Evolutionary conservation across 768 basidiomycete species (phyloP).

Genomic region (Piloderma croceum): DNA sequence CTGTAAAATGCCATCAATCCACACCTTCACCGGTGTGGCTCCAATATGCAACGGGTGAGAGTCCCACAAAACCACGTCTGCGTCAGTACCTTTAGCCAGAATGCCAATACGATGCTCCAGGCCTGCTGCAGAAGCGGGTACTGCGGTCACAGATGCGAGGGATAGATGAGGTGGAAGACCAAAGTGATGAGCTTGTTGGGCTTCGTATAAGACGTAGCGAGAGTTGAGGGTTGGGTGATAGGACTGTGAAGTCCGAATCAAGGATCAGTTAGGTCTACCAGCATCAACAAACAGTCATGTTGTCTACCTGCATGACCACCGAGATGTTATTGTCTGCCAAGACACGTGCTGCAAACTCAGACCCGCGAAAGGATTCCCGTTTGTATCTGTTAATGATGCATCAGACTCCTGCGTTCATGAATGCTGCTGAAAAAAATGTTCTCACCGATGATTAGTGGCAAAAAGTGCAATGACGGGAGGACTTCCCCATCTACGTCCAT

Average conservation of each 20-base stretch:
- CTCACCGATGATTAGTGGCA: constrained; percentile 50
- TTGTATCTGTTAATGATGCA: constrained; percentile 30
- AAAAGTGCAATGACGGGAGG: constrained; percentile 73
- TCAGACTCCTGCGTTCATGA: too few relatives aligned
- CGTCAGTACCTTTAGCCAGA: constrained; percentile 41
- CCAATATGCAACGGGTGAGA: constrained; percentile 74
- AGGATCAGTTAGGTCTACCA: not conserved
- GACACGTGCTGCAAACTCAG: constrained; percentile 68
- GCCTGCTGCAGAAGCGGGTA: constrained; percentile 59
- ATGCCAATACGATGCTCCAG: constrained; percentile 64
- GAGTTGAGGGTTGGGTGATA: constrained; percentile 58
- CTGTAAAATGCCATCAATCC: constrained; percentile 80
- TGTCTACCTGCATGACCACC: constrained; percentile 68
- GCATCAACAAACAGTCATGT: not conserved
- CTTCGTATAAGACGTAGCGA: constrained; percentile 65
- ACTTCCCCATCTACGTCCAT: too few relatives aligned
- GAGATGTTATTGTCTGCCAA: constrained; percentile 63
- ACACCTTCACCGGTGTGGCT: constrained; percentile 77
- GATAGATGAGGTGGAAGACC: constrained; percentile 53
- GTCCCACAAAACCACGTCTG: constrained; percentile 60
- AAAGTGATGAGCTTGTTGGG: constrained; percentile 63
- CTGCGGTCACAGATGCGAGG: constrained; percentile 56
- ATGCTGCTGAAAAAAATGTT: not conserved
- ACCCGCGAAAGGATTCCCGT: constrained; percentile 59
- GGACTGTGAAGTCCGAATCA: constrained; percentile 27